Conservation (phyloP, 805 yeast genomes). For the Starmerella roubikii region DNA sequence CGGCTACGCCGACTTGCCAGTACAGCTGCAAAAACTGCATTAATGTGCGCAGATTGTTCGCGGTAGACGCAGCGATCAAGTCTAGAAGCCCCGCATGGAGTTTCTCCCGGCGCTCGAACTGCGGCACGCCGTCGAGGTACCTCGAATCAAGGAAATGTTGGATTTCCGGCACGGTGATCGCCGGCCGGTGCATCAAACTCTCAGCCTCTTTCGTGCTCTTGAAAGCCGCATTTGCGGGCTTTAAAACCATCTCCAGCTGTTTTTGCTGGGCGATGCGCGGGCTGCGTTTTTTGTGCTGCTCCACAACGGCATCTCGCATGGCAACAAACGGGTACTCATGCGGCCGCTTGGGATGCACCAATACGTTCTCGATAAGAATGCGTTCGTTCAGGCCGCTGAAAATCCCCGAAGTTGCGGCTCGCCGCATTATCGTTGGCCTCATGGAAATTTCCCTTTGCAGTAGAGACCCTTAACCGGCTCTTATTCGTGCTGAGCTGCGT, state of each 20-base stretch:
- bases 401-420: not conserved
- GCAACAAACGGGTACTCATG: not conserved
- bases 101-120: constrained; percentile 9
- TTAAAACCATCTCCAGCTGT: not conserved
- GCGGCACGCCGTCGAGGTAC: constrained; percentile 11
- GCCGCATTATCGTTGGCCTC: not conserved
- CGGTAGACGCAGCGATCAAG: constrained; percentile 17
- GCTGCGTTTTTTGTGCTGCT: not conserved
- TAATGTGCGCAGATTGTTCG: constrained; percentile 19
- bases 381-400: not conserved
- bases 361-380: not conserved
- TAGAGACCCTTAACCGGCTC: no score
- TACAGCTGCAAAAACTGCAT: constrained; percentile 20
- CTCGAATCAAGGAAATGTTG: constrained; percentile 17
- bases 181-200: constrained; percentile 11
- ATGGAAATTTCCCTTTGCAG: no score
- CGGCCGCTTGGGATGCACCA: not conserved
- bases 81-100: constrained; percentile 17
- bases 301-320: not conserved
- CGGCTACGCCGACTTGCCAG: constrained; percentile 22
- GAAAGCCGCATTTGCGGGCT: not conserved
- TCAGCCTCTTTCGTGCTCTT: constrained; percentile 6
- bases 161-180: constrained; percentile 17
- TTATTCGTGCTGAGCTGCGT: no score
- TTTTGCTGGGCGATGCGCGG: not conserved